Evolutionary conservation across 2,329 filamentous ascomycete genomes (phyloP), one percentile per base, ranked within the genome.

Genomic region (Pyricularia pennisetigena): DNA sequence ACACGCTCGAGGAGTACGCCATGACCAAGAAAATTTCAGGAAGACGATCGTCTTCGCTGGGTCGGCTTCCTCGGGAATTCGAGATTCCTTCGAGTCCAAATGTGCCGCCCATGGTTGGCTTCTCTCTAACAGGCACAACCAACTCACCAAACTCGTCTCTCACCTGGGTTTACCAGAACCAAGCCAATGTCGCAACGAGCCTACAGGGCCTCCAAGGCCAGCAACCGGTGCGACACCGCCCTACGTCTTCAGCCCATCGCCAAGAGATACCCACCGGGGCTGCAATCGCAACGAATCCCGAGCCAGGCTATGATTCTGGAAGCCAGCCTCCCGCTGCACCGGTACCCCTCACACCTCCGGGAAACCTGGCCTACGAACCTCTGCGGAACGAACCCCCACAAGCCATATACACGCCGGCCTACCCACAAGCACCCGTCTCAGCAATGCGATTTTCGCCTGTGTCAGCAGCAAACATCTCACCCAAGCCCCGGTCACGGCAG

Each of bases 81-180:
- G 81, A 84, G 57, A 78, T 79, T 35, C 79, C 81, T 0, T 74
- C 81, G 0, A 85, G 84, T 0, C 85, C 85, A 0, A 83, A 82
- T 66, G 79, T 80, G 57, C 79, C 81, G 9, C 82, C 81, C 0
- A 92, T 96, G 69, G 93, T 92, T 1, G 96, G 91, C 90, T 93
- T 92, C 8, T 35, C 64, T 6, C 79, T 97, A n/a, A 93, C 93
- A 0, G 93, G 93, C 16, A 94, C 90, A 1, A 93, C 92, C 68
- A 93, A 96, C 74, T 95, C 92, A 3, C 90, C 92, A 1, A 93
- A 88, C 71, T 93, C 92, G 0, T 95, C 92, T 74, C 80, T 97
- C 4, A 94, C 92, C 0, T 85, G 94, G 68, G 86, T 96, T 74
- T 96, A 93, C 75, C 88, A 91, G 69, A 88, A 85, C 72, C 83